Evolutionary conservation across 2,329 filamentous ascomycete species (phyloP), one percentile per base, ranked within the genome.

Genomic region (Ambrosiella beaveri): DNA sequence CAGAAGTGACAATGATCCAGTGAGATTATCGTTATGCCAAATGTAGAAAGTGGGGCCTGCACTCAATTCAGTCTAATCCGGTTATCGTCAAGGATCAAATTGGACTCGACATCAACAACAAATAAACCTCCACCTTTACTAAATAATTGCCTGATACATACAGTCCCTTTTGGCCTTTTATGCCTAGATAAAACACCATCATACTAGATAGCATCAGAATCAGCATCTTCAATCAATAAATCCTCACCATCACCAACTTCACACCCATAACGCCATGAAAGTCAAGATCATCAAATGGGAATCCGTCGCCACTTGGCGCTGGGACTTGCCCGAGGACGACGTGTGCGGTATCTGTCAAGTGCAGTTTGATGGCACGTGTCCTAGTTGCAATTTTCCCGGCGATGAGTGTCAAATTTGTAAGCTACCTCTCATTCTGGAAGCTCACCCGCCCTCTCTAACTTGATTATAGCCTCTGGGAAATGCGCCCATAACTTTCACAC

Each of bases 401-500:
- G 93, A 98, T 66, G 90, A 96, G 68, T 98, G 93, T 72, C 86
- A 86, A 60, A 76, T 98, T 61, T 77, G 91, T 96, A 73, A 70
- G 84, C 61, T 57, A 3, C n/a, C 39, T 27, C 39, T 12, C 55
- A 13, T 12, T 51, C 56, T n/a, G 7, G 19, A 11, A 9, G 8
- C 1, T 8, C 7, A 15, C 15, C 2, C 38, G 19, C 19, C 44
- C 39, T 40, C 45, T 35, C 40, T 2, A 11, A 35, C 44, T 12
- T n/a, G 13, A 8, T 8, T 53, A 7, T 65, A 96, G 91, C 96
- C 63, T 90, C 93, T 61, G 93, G 93, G 49, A 94, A 91, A 74
- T 98, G 93, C 71, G 91, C 89, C 4, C 93, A 98, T 70, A 95
- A 88, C 62, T 98, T 98, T 68, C 93, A 98, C 71, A 94, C 95